Base-by-base conservation (phyloP, 805 yeast genomes). In the Zygosaccharomyces rouxii region DNA sequence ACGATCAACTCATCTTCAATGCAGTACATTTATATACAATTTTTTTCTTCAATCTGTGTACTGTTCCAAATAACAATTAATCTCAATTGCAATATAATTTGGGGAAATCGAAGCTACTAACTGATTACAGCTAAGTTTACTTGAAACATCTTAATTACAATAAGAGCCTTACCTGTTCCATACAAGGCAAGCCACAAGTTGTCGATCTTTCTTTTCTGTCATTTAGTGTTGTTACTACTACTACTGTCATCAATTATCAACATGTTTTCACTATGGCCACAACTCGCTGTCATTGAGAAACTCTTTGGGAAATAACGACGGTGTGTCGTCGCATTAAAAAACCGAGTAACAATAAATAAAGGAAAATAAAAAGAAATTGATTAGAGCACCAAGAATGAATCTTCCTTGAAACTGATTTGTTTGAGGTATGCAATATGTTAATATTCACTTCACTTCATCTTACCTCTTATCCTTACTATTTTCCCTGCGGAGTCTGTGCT, bases 281-380 rank as follows among this genome's bases (percentile, higher is more conserved):
- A 45, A 45, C 33, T 29, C 44, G 44, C 30, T 21, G 35, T 26
- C 40, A 45, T 45, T 45, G 48, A 19, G 19, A 35, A 25, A 39
- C 44, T 30, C 10, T 38, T 46, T 38, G 25, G 47, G 50, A 47
- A 50, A 42, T 22, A 13, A 28, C 50, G 45, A 47, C 46, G 29
- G 42, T 37, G 14, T 16, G 39, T 40, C 42, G 42, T 23, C 28
- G 35, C 9, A 16, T 9, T 29, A n/a, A 5, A 23, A 30, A 41
- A 21, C n/a, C n/a, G 22, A 23, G 28, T 25, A 25, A 25, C 28
- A 21, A 31, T 11, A 22, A 23, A 14, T 28, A 35, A 39, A 43
- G 38, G 6, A 49, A 39, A 26, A 29, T n/a, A 18, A 30, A 30
- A 33, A 21, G 18, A 14, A n/a, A 40, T 21, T 21, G 11, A n/a